A percentile compares a stretch with the other conserved stretches of the same genome.
Conservation (phyloP, 306 rosid genomes). For the Aeschynomene evenia region DNA sequence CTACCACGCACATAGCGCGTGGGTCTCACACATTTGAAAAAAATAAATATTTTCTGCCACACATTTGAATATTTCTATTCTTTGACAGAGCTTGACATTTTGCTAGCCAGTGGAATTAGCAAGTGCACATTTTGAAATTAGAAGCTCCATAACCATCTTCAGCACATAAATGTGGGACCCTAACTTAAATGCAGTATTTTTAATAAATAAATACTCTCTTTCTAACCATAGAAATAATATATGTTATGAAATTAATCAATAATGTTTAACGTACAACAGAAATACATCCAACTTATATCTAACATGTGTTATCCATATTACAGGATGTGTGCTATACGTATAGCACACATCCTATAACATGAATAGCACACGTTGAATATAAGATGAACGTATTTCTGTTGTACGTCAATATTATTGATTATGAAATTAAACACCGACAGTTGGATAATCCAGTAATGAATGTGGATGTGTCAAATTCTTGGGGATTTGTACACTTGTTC, state of each 20-base stretch:
- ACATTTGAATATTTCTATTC: neutral
- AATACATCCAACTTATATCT: too few species aligned
- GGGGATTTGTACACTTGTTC: neutral
- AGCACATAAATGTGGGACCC: neutral
- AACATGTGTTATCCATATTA: too few species aligned
- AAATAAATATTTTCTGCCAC: neutral
- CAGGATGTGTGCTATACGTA: too few species aligned
- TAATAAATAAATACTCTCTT: neutral
- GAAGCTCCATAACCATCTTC: neutral
- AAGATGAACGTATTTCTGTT: too few species aligned
- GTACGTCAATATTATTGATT: too few species aligned
- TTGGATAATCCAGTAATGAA: neutral
- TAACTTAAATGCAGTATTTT: neutral
- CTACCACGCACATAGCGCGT: neutral
- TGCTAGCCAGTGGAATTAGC: neutral
- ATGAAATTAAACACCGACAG: neutral
- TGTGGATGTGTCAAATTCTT: neutral
- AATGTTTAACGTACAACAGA: too few species aligned
- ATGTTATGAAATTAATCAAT: too few species aligned
- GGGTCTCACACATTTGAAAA: slow-evolving; percentile 2
- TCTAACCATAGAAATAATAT: too few species aligned
- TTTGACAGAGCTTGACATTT: slow-evolving; percentile 1
- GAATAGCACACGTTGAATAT: too few species aligned
- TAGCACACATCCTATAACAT: too few species aligned
- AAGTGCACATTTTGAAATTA: neutral